Conservation (phyloP, 2,329 filamentous ascomycete species). For the Xylaria sp. region DNA sequence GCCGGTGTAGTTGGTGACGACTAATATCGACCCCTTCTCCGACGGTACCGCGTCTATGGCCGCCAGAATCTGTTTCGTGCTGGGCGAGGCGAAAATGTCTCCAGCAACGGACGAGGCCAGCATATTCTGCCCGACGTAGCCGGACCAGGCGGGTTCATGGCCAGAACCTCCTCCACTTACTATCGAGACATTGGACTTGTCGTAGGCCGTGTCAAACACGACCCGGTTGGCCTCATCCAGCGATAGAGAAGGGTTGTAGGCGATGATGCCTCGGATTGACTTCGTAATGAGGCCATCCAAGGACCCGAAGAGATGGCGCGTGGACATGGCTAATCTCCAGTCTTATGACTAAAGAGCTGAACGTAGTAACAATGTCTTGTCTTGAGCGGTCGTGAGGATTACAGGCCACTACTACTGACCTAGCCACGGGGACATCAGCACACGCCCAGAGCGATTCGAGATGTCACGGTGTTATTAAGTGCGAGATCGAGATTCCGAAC, state of each 20-base stretch:
- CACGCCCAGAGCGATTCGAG: not conserved
- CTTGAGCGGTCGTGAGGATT: not conserved
- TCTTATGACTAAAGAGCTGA: not conserved
- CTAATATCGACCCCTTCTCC: constrained; percentile 58
- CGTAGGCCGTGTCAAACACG: constrained; percentile 51
- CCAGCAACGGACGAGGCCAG: constrained; percentile 64
- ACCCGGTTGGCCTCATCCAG: constrained; percentile 56
- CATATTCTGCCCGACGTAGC: constrained; percentile 64
- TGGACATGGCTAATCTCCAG: constrained; percentile 47
- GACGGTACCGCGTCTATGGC: constrained; percentile 60
- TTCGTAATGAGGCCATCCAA: constrained; percentile 57
- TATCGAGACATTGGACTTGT: constrained; percentile 50
- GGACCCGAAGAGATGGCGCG: constrained; percentile 55
- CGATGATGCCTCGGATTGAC: constrained; percentile 52
- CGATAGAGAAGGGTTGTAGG: constrained; percentile 55
- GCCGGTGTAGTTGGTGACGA: constrained; percentile 68
- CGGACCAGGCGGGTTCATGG: constrained; percentile 65
- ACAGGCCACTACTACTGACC: not conserved
- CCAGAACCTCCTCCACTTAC: constrained; percentile 60
- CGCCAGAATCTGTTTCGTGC: constrained; percentile 64
- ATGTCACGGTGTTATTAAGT: not conserved
- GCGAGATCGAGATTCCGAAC: not conserved
- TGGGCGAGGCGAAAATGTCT: constrained; percentile 66
- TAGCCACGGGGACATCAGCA: too few species aligned
- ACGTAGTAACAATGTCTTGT: too few species aligned